phyloP scores from a whole-genome alignment of 2,329 filamentous ascomycete genomes.

The Fusarium sp. region DNA sequence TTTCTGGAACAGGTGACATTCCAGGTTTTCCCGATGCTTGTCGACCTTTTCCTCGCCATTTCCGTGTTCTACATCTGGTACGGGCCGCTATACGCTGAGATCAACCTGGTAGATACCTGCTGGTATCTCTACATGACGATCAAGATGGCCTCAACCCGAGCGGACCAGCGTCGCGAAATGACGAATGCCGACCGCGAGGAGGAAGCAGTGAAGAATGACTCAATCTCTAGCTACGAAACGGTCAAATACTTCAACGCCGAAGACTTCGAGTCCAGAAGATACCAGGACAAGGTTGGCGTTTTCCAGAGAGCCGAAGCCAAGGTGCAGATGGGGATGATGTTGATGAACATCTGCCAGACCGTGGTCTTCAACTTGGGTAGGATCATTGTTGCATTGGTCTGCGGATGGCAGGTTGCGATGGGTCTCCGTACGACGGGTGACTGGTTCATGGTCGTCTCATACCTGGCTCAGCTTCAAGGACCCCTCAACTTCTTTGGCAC shows the following conservation, averaged over 20 bases:
- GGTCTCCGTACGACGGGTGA: slow-evolving; percentile 71
- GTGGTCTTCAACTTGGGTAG: slow-evolving; percentile 81
- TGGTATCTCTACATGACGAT: slow-evolving; percentile 97
- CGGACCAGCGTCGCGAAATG: slow-evolving; percentile 90
- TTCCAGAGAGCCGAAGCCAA: slow-evolving; percentile 79
- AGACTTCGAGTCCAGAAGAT: slow-evolving; percentile 77
- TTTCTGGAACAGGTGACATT: slow-evolving; percentile 98
- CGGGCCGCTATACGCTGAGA: slow-evolving; percentile 81
- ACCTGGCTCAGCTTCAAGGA: slow-evolving; percentile 79
- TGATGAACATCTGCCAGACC: slow-evolving; percentile 83
- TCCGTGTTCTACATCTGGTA: slow-evolving; percentile 70
- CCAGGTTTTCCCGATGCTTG: slow-evolving; percentile 91
- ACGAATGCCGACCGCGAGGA: slow-evolving; percentile 94
- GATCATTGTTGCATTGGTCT: slow-evolving; percentile 73
- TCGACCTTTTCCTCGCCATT: slow-evolving; percentile 87
- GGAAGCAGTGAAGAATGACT: slow-evolving; percentile 98
- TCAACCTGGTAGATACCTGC: slow-evolving; percentile 89
- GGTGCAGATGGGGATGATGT: slow-evolving; percentile 76
- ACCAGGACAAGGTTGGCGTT: slow-evolving; percentile 71
- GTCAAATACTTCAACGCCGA: slow-evolving; percentile 92
- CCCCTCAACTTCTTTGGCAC: slow-evolving; percentile 90
- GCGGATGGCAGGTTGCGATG: slow-evolving; percentile 77
- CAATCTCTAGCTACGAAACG: slow-evolving; percentile 97
- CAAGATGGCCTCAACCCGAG: slow-evolving; percentile 91
- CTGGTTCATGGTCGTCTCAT: slow-evolving; percentile 77